Evolutionary conservation across 1,284 basidiomycete species (phyloP).

Genomic region (Fomitopsis schrenkii): DNA sequence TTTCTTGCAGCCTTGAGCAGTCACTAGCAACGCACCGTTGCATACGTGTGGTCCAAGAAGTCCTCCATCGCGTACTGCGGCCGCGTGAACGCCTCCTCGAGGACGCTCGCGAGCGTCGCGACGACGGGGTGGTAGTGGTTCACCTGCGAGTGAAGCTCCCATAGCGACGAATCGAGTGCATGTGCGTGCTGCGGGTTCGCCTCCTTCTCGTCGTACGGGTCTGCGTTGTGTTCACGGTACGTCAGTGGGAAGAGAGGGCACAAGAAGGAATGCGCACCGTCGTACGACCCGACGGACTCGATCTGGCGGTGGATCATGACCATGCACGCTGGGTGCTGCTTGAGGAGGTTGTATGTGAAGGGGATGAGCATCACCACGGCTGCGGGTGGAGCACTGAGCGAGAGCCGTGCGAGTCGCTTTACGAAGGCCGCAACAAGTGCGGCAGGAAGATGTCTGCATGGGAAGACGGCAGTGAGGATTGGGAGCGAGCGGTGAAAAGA

Average conservation of each 20-base stretch:
- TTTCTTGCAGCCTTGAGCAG: not conserved
- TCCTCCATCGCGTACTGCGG: slow-evolving; percentile 90
- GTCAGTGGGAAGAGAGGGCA: not conserved
- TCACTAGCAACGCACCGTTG: slow-evolving; percentile 58
- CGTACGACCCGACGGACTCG: slow-evolving; percentile 38
- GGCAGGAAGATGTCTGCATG: slow-evolving; percentile 78
- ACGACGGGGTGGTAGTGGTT: slow-evolving; percentile 85
- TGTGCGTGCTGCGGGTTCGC: slow-evolving; percentile 73
- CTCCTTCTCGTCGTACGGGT: slow-evolving; percentile 73
- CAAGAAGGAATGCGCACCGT: slow-evolving; percentile 27
- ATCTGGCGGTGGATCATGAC: slow-evolving; percentile 79
- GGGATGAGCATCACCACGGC: slow-evolving; percentile 90
- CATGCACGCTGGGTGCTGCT: slow-evolving; percentile 90
- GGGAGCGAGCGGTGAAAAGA: not conserved
- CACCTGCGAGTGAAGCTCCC: slow-evolving; percentile 85
- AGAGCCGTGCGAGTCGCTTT: slow-evolving; percentile 85
- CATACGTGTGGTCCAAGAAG: slow-evolving; percentile 95
- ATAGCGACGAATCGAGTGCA: slow-evolving; percentile 85
- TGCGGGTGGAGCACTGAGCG: slow-evolving; percentile 83
- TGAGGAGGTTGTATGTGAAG: slow-evolving; percentile 94
- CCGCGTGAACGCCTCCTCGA: slow-evolving; percentile 92
- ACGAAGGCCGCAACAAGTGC: slow-evolving; percentile 91
- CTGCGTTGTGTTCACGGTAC: slow-evolving; percentile 31
- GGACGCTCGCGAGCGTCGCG: slow-evolving; percentile 81
- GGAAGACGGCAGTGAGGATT: not conserved